A percentile compares a stretch with the other conserved stretches of the same genome.
phyloP scores from a whole-genome alignment of 192 early-diverging fungal species.

The Borealophlyctis nickersoniae region DNA sequence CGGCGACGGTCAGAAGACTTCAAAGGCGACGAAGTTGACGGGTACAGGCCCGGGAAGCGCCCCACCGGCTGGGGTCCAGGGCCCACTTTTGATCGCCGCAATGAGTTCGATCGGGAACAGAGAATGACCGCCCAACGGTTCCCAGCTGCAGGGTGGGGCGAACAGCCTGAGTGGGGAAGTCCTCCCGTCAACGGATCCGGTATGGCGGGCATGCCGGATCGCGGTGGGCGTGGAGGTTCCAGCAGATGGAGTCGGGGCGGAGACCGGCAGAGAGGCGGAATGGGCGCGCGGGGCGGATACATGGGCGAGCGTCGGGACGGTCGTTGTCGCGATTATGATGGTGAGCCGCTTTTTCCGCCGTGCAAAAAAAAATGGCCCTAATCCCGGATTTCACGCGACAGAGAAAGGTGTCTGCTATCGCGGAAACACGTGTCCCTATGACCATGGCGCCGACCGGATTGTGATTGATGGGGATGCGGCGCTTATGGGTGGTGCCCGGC shows the following conservation, averaged over 20 bases:
- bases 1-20: slow-evolving; percentile 27
- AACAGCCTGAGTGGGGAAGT: slow-evolving; percentile 13
- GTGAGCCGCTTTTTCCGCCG: slow-evolving; percentile 34
- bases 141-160: neutral
- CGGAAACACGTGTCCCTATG: slow-evolving; percentile 76
- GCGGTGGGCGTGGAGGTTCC: too few species aligned
- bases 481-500: slow-evolving; percentile 28
- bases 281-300: too few species aligned
- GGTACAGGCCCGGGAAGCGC: slow-evolving; percentile 8
- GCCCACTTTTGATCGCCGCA: neutral
- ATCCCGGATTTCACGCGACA: slow-evolving; percentile 25
- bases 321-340: slow-evolving; percentile 76
- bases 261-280: too few species aligned
- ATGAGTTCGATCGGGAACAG: neutral
- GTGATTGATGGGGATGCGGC: slow-evolving; percentile 55
- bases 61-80: neutral
- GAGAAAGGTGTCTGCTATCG: slow-evolving; percentile 78
- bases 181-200: neutral
- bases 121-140: neutral
- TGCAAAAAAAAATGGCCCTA: neutral
- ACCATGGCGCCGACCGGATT: slow-evolving; percentile 70
- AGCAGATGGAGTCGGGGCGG: too few species aligned
- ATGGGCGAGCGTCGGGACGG: slow-evolving; percentile 34
- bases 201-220: slow-evolving; percentile 6
- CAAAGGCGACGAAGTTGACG: slow-evolving; percentile 6